phyloP scores from a whole-genome alignment of 495 filamentous ascomycete species.

The Trypethelium eluteriae region DNA sequence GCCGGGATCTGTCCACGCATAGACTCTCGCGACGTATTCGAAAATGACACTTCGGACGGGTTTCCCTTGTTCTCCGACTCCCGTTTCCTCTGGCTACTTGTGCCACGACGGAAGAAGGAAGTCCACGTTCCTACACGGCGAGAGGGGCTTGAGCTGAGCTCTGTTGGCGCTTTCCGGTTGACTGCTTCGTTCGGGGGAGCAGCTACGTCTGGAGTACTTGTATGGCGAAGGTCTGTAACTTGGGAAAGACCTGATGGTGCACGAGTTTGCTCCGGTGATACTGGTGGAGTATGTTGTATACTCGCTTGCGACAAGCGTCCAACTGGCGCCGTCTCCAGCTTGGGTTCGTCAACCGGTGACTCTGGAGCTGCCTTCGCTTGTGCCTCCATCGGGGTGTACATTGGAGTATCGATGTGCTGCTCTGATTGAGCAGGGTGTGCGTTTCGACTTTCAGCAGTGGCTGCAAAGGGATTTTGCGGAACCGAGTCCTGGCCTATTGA shows the following conservation, averaged over 20 bases:
- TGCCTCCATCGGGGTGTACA: conserved; percentile 22
- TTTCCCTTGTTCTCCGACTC: conserved; percentile 48
- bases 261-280: conserved; percentile 47
- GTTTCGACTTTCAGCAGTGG: conserved; percentile 8
- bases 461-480: conserved; percentile 24
- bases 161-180: conserved; percentile 43
- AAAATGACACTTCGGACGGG: conserved; percentile 49
- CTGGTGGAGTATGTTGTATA: conserved; percentile 39
- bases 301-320: conserved; percentile 47
- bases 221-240: conserved; percentile 22
- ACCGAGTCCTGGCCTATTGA: not conserved
- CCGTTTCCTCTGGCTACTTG: conserved; percentile 44
- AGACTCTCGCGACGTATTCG: conserved; percentile 81
- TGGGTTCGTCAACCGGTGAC: conserved; percentile 33
- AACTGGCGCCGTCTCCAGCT: conserved; percentile 38
- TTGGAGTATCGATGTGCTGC: conserved; percentile 6
- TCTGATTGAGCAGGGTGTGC: not conserved
- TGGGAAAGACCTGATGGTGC: conserved; percentile 47
- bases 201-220: conserved; percentile 42
- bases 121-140: conserved; percentile 46
- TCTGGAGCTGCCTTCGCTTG: conserved; percentile 35
- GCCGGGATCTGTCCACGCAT: conserved; percentile 47
- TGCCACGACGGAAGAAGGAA: conserved; percentile 66
- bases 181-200: conserved; percentile 32
- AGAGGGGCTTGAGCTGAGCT: conserved; percentile 13